Evolutionary conservation across 225 moss, liverwort and hornwort genomes (phyloP).

Genomic region (Lunularia cruciata): DNA sequence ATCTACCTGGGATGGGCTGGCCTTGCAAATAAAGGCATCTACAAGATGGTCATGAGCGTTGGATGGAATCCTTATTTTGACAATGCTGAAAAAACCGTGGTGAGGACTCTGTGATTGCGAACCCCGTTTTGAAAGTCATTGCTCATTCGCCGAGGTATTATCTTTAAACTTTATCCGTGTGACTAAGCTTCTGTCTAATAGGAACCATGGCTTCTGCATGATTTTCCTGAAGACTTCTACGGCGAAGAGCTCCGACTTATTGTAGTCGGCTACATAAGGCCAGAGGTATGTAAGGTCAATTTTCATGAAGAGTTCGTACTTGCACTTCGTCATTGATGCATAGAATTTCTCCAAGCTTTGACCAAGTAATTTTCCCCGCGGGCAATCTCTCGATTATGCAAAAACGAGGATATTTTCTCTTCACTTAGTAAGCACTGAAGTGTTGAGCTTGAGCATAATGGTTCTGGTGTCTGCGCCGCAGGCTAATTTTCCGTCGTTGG

Average conservation of each 20-base stretch:
- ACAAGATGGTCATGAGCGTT: slow-evolving; percentile 90
- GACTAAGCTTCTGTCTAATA: slow-evolving; percentile 17
- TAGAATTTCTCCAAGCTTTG: too few species aligned
- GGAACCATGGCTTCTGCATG: slow-evolving; percentile 79
- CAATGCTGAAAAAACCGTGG: slow-evolving; percentile 71
- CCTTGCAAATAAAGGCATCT: slow-evolving; percentile 61
- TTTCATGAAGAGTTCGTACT: too few species aligned
- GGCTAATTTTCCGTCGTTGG: slow-evolving; percentile 78
- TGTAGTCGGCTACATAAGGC: slow-evolving; percentile 75
- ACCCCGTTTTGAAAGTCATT: not conserved
- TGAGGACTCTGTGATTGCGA: slow-evolving; percentile 21
- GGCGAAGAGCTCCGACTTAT: slow-evolving; percentile 75
- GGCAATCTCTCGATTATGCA: too few species aligned
- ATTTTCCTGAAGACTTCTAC: slow-evolving; percentile 79
- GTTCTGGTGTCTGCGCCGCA: slow-evolving; percentile 25
- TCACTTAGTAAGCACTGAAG: too few species aligned
- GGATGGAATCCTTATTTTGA: slow-evolving; percentile 77
- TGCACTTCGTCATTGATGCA: too few species aligned
- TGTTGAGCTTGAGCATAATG: too few species aligned
- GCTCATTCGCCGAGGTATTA: not conserved
- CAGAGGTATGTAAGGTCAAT: slow-evolving; percentile 65
- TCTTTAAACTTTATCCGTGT: too few species aligned
- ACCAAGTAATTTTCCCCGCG: too few species aligned
- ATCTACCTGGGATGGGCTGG: slow-evolving; percentile 86
- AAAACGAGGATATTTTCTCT: too few species aligned